Percentiles rank a stretch among this genome's conserved stretches.
Conservation (phyloP, 306 rosid species). For the Castanea sativa region DNA sequence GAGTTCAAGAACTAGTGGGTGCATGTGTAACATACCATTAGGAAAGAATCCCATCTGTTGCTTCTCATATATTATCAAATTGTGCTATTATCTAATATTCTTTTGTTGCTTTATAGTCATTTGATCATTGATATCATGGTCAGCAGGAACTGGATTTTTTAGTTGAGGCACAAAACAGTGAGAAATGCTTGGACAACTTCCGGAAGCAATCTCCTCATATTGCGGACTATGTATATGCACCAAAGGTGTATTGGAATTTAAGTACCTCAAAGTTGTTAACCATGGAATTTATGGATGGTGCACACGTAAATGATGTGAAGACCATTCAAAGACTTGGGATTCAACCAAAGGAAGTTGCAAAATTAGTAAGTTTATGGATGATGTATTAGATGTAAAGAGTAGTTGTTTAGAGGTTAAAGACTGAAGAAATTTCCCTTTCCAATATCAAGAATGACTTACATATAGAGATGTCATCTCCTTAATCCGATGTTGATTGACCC, state of each 20-base stretch:
- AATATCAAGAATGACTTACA: background rate
- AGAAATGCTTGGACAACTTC: slow-evolving; percentile 84
- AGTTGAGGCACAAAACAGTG: slow-evolving; percentile 86
- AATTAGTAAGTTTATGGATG: slow-evolving; percentile 54
- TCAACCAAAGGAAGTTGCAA: slow-evolving; percentile 76
- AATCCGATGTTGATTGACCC: background rate
- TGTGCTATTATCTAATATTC: background rate
- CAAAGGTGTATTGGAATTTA: slow-evolving; percentile 77
- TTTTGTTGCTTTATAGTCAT: slow-evolving; percentile 14
- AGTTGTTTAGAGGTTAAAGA: background rate
- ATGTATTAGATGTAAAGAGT: slow-evolving; percentile 4
- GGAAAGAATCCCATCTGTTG: background rate
- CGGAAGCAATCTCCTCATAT: slow-evolving; percentile 84
- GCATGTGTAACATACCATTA: too few relatives aligned
- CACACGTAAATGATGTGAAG: slow-evolving; percentile 71
- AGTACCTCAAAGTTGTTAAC: slow-evolving; percentile 88
- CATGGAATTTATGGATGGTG: slow-evolving; percentile 95
- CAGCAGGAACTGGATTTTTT: slow-evolving; percentile 86
- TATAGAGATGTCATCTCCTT: background rate
- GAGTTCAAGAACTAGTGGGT: too few relatives aligned
- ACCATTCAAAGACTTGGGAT: slow-evolving; percentile 63
- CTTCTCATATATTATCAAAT: background rate
- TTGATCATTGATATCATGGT: slow-evolving; percentile 28
- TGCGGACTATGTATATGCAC: slow-evolving; percentile 80
- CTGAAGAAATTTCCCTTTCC: background rate